Conservation (phyloP, 495 filamentous ascomycete genomes). For the Penicillium egyptiacum region DNA sequence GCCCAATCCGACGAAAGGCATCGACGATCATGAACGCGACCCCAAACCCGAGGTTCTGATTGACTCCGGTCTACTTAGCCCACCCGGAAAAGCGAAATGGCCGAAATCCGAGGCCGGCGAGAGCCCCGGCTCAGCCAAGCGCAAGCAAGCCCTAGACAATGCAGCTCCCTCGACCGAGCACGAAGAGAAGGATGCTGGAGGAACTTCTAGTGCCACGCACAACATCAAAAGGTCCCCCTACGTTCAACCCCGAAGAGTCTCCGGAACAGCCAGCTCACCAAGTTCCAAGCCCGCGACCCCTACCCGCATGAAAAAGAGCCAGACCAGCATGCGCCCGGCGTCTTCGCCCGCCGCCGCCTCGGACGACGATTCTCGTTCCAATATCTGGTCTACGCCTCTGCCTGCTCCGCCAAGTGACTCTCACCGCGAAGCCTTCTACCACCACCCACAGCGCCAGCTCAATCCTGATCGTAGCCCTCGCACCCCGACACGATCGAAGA, state of each 20-base stretch:
- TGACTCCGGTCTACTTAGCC: constrained; percentile 21
- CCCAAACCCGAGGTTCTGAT: constrained; percentile 14
- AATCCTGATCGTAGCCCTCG: constrained; percentile 26
- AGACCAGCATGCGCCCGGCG: constrained; percentile 26
- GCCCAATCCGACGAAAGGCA: constrained; percentile 19
- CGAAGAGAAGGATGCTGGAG: constrained; percentile 17
- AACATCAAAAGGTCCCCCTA: constrained; percentile 21
- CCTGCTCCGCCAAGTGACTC: constrained; percentile 22
- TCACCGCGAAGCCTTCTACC: constrained; percentile 24
- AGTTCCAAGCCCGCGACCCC: constrained; percentile 25
- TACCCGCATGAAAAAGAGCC: constrained; percentile 31
- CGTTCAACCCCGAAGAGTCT: constrained; percentile 20
- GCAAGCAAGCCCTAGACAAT: constrained; percentile 21
- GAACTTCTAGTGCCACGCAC: neutral
- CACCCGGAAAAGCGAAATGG: constrained; percentile 33
- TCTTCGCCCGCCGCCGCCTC: constrained; percentile 20
- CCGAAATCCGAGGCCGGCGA: constrained; percentile 39
- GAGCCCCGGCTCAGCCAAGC: constrained; percentile 43
- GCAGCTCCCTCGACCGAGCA: neutral
- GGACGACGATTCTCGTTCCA: neutral
- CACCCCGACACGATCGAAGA: constrained; percentile 17
- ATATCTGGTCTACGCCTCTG: constrained; percentile 28
- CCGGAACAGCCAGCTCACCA: constrained; percentile 20
- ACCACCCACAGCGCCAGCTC: constrained; percentile 23
- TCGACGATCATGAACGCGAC: constrained; percentile 18